Base-by-base conservation (phyloP, 345 rosid species). In the Erucastrum elatum region DNA sequence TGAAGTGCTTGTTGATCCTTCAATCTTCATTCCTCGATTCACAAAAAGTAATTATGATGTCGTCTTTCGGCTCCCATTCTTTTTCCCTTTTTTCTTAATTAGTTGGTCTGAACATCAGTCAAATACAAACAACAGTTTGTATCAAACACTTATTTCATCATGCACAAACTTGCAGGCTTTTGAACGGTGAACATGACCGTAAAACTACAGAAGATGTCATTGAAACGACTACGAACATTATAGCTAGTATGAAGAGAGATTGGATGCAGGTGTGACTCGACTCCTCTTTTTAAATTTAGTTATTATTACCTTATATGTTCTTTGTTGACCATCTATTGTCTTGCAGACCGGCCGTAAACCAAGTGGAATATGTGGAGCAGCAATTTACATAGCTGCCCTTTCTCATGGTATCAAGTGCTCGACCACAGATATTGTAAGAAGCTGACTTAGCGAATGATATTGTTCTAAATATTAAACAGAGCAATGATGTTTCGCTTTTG, bases 351-450 rank as follows among this genome's bases (percentile, higher is more conserved):
- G 53, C 53, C n/a, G 15, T 6, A 46, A 46, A 46, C 53, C 5
- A 46, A 12, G 53, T 4, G 53, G 53, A 46, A 46, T 41, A 41
- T 41, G 49, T 41, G 49, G 49, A 2, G 49, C 49, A 41, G 49
- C 49, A 41, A 41, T 41, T 10, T 41, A 41, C 49, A 41, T 41
- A 41, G 49, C 49, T 41, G 13, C 49, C 49, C 13, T 41, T 41
- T 41, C 49, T 41, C 49, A 10, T 10, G 94, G 91, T 29, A 29
- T 29, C 31, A 29, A 3, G 3, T 29, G 31, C 31, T 29, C 31
- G 0, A 29, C 31, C 4, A 29, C 31, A 2, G 31, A 29, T 58
- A 86, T 94, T 66, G 98, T 94, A 90, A 86, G 97, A 53, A 63
- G 12, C 9, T 79, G 75, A 35, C 26, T 59, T 41, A 8, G 4